These are phyloP conservation scores for Sclerotinia spermophila DNA, from an alignment of 2,329 filamentous ascomycete genomes.

Conservation along the genomic window DNA sequence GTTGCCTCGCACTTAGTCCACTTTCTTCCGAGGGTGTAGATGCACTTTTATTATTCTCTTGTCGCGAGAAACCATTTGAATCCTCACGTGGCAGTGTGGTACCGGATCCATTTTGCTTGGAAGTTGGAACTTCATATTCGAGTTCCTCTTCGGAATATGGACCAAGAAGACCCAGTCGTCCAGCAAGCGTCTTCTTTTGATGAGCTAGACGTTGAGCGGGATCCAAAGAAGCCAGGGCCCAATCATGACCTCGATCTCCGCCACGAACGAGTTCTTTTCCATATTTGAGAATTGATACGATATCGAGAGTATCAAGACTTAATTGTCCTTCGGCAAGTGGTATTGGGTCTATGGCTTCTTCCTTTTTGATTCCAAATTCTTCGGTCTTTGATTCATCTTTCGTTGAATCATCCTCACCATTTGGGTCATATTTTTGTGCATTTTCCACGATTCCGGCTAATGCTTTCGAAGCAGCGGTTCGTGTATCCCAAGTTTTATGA, in stretches of 20 bases:
- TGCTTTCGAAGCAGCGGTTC: slow-evolving; percentile 88
- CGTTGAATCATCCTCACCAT: slow-evolving; percentile 59
- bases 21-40: slow-evolving; percentile 54
- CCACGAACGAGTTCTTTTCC: slow-evolving; percentile 82
- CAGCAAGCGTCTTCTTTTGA: slow-evolving; percentile 82
- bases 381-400: slow-evolving; percentile 46
- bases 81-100: slow-evolving; percentile 23
- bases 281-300: slow-evolving; percentile 74
- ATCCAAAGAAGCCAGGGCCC: slow-evolving; percentile 75
- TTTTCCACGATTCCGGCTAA: slow-evolving; percentile 92
- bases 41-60: slow-evolving; percentile 37
- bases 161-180: slow-evolving; percentile 78
- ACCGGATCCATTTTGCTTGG: slow-evolving; percentile 27
- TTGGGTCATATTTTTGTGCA: slow-evolving; percentile 84
- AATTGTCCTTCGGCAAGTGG: slow-evolving; percentile 54
- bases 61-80: slow-evolving; percentile 37
- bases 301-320: slow-evolving; percentile 69
- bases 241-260: slow-evolving; percentile 78
- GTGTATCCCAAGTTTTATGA: slow-evolving; percentile 95
- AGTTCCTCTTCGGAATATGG: slow-evolving; percentile 83
- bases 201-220: slow-evolving; percentile 76
- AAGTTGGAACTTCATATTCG: slow-evolving; percentile 53
- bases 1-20: slow-evolving; percentile 82
- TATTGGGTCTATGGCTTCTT: slow-evolving; percentile 52
- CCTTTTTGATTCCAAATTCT: slow-evolving; percentile 51